These are phyloP conservation scores for Fomes fomentarius DNA, from an alignment of 1,284 basidiomycete species.

Conservation along the genomic window DNA sequence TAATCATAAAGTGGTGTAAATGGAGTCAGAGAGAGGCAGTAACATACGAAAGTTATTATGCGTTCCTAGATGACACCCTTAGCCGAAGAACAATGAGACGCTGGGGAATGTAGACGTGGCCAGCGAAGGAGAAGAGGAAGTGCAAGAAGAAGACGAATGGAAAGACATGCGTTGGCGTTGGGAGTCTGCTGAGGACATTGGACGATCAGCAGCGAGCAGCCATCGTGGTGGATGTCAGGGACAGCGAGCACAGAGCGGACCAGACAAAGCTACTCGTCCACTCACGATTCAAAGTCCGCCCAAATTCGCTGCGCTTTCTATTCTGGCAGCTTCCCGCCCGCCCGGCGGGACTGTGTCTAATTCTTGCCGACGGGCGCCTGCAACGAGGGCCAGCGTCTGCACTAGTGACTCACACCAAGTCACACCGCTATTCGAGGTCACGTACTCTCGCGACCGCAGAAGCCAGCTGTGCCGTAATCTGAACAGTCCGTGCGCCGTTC, in stretches of 20 bases:
- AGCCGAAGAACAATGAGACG: constrained; percentile 8
- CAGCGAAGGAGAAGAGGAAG: not conserved
- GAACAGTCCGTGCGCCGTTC: too few species aligned
- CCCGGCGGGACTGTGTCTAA: constrained; percentile 1
- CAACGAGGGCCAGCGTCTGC: too few species aligned
- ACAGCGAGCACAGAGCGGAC: constrained; percentile 10
- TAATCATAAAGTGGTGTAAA: not conserved
- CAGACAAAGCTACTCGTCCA: constrained; percentile 14
- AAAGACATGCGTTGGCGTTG: constrained; percentile 14
- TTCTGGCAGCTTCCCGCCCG: constrained; percentile 16
- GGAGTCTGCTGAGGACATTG: constrained; percentile 12
- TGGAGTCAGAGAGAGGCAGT: too few species aligned
- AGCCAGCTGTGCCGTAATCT: too few species aligned
- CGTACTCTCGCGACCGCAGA: too few species aligned
- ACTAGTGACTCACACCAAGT: too few species aligned
- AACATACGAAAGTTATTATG: constrained; percentile 16
- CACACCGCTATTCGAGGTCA: too few species aligned
- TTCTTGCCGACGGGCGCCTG: constrained; percentile 2
- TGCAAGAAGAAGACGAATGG: constrained; percentile 5
- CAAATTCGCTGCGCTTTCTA: constrained; percentile 23
- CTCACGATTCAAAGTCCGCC: constrained; percentile 26
- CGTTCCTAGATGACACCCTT: constrained; percentile 14
- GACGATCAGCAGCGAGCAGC: constrained; percentile 19
- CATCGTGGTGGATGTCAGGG: constrained; percentile 23
- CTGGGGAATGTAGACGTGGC: constrained; percentile 13